phyloP scores from a whole-genome alignment of 2,329 filamentous ascomycete species.

The Zymoseptoria tritici region DNA sequence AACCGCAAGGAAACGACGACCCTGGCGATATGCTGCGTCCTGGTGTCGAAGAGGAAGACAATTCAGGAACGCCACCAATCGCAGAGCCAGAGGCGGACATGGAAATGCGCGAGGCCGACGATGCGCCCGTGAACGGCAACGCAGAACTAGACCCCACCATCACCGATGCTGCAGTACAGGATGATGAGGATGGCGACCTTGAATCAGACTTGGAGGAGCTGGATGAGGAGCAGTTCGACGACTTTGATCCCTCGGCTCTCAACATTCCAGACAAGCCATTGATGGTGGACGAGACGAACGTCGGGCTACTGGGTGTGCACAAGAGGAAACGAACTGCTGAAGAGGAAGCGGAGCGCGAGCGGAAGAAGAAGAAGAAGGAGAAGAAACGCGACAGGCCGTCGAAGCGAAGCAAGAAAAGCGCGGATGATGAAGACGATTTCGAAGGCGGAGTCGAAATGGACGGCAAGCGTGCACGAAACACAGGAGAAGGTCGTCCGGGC shows the following conservation, averaged over 20 bases:
- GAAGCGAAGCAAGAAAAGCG: constrained; percentile 18
- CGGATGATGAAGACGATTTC: constrained; percentile 17
- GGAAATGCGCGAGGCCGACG: constrained; percentile 37
- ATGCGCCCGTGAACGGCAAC: constrained; percentile 9
- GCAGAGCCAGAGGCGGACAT: constrained; percentile 38
- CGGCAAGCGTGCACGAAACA: constrained; percentile 47
- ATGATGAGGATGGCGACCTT: constrained; percentile 47
- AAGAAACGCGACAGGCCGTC: constrained; percentile 25
- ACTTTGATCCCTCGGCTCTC: constrained; percentile 55
- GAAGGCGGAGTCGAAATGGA: constrained; percentile 44
- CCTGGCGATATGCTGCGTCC: constrained; percentile 39
- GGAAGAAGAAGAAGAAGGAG: constrained; percentile 34
- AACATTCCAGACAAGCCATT: constrained; percentile 54
- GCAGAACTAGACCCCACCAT: constrained; percentile 10
- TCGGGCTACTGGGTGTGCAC: constrained; percentile 54
- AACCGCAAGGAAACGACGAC: constrained; percentile 43
- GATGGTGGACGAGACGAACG: constrained; percentile 54
- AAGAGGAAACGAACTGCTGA: constrained; percentile 59
- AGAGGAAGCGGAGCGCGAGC: constrained; percentile 50
- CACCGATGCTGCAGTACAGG: constrained; percentile 26
- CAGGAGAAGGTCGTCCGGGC: constrained; percentile 43
- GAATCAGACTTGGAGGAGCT: constrained; percentile 57
- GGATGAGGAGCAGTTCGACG: constrained; percentile 58
- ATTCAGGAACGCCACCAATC: constrained; percentile 36
- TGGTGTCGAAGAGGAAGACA: constrained; percentile 43